A percentile compares a stretch with the other conserved stretches of the same genome.
Evolutionary conservation across 805 yeast species (phyloP).

Genomic region (Cyberlindnera petersonii): DNA sequence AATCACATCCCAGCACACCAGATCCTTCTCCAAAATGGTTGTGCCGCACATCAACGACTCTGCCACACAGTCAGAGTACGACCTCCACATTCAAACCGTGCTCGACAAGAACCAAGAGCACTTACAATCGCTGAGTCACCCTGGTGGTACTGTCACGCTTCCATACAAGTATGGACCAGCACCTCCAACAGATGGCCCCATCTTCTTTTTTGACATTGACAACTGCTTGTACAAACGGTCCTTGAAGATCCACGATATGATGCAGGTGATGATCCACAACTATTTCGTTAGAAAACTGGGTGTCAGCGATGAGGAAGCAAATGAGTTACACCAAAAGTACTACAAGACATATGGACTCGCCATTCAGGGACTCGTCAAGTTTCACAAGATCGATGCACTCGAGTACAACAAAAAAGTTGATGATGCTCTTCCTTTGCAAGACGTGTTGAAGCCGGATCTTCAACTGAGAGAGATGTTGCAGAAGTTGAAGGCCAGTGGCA

Average conservation of each 20-base stretch:
- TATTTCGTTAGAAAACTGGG: slow-evolving; percentile 66
- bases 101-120: slow-evolving; percentile 30
- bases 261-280: slow-evolving; percentile 81
- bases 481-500: slow-evolving; percentile 38
- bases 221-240: slow-evolving; percentile 82
- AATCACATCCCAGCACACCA: too few species aligned
- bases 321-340: slow-evolving; percentile 62
- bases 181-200: slow-evolving; percentile 31
- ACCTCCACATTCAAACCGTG: slow-evolving; percentile 14
- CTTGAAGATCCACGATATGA: slow-evolving; percentile 73
- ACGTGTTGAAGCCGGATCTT: slow-evolving; percentile 63
- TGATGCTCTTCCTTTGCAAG: slow-evolving; percentile 84
- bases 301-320: slow-evolving; percentile 71
- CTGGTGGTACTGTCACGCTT: slow-evolving; percentile 31
- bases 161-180: slow-evolving; percentile 24
- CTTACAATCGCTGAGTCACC: slow-evolving; percentile 31
- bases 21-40: too few species aligned
- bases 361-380: slow-evolving; percentile 73
- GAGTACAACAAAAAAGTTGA: slow-evolving; percentile 87
- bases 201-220: slow-evolving; percentile 89
- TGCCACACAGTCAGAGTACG: slow-evolving; percentile 13
- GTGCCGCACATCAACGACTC: slow-evolving; percentile 13
- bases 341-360: slow-evolving; percentile 90
- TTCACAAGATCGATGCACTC: slow-evolving; percentile 73
- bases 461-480: slow-evolving; percentile 50